Evolutionary conservation across 768 basidiomycete genomes (phyloP).

Genomic region (Leccinellum rugosiceps): DNA sequence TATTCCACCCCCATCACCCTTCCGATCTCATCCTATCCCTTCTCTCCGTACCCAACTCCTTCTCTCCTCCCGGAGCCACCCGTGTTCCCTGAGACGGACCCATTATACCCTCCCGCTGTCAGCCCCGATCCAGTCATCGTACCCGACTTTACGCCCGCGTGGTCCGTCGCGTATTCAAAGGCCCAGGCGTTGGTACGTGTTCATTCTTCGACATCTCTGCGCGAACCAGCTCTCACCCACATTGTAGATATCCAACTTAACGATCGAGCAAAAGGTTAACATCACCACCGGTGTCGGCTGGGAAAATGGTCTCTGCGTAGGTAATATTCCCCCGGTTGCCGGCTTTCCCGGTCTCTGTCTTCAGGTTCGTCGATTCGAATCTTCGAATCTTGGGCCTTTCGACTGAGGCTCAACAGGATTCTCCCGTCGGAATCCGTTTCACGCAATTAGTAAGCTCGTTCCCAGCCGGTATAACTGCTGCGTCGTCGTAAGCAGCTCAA

Average conservation of each 20-base stretch:
- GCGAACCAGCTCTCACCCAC: too few species aligned
- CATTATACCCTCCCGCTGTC: constrained; percentile 54
- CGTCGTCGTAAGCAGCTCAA: constrained; percentile 58
- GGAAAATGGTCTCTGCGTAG: constrained; percentile 62
- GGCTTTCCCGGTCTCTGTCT: constrained; percentile 70
- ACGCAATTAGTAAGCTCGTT: constrained; percentile 74
- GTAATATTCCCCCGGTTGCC: constrained; percentile 55
- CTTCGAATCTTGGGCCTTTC: not conserved
- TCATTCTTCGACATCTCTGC: not conserved
- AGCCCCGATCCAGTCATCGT: constrained; percentile 36
- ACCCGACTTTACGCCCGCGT: constrained; percentile 49
- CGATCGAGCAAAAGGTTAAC: constrained; percentile 63
- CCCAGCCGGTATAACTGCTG: constrained; percentile 81
- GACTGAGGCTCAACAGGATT: constrained; percentile 42
- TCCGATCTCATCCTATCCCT: constrained; percentile 42
- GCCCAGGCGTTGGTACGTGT: constrained; percentile 51
- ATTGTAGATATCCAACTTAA: constrained; percentile 43
- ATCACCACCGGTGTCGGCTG: constrained; percentile 57
- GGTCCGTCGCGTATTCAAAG: constrained; percentile 57
- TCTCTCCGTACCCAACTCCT: constrained; percentile 62
- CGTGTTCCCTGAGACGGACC: constrained; percentile 53
- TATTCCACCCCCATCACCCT: constrained; percentile 20
- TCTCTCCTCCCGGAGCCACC: constrained; percentile 50
- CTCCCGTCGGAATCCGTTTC: constrained; percentile 75
- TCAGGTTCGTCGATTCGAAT: constrained; percentile 40